These are phyloP conservation scores for Trichoderma polysporum DNA, from an alignment of 2,329 filamentous ascomycete genomes.

Conservation along the genomic window DNA sequence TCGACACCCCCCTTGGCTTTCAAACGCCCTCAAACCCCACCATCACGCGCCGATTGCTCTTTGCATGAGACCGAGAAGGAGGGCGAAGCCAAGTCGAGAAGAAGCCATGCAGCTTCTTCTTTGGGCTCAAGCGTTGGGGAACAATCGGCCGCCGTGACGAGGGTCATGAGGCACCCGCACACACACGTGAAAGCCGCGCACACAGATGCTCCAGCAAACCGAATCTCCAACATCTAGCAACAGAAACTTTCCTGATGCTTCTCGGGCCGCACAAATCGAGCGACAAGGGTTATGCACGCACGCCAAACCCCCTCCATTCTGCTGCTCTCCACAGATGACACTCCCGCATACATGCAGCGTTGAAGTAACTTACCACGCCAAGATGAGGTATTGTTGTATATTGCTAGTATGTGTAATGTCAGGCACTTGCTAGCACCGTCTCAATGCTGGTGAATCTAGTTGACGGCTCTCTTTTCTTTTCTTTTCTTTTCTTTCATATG, in stretches of 20 bases:
- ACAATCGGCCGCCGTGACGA: conserved; percentile 16
- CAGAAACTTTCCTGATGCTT: conserved; percentile 13
- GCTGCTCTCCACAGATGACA: conserved; percentile 4
- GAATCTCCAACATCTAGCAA: not conserved
- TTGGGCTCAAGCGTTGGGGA: conserved; percentile 17
- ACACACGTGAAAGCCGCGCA: conserved; percentile 10
- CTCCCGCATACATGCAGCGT: conserved; percentile 12
- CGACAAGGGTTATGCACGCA: not conserved
- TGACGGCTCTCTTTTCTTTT: not conserved
- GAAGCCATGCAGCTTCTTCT: conserved; percentile 20
- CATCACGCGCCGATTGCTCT: conserved; percentile 22
- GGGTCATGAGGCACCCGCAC: conserved; percentile 20
- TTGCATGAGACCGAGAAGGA: conserved; percentile 22
- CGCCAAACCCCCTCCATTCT: not conserved
- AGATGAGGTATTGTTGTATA: not conserved
- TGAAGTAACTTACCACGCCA: conserved; percentile 24
- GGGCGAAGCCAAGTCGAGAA: conserved; percentile 17
- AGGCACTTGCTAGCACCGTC: conserved; percentile 1
- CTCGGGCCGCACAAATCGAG: conserved; percentile 11
- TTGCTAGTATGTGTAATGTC: not conserved
- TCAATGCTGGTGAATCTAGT: conserved; percentile 8
- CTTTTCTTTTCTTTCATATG: not conserved
- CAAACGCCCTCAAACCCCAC: conserved; percentile 14
- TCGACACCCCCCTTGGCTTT: conserved; percentile 8
- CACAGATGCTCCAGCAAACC: conserved; percentile 14